Evolutionary conservation across 2,329 filamentous ascomycete species (phyloP).

Genomic region (Nothomitra cinnamomea): DNA sequence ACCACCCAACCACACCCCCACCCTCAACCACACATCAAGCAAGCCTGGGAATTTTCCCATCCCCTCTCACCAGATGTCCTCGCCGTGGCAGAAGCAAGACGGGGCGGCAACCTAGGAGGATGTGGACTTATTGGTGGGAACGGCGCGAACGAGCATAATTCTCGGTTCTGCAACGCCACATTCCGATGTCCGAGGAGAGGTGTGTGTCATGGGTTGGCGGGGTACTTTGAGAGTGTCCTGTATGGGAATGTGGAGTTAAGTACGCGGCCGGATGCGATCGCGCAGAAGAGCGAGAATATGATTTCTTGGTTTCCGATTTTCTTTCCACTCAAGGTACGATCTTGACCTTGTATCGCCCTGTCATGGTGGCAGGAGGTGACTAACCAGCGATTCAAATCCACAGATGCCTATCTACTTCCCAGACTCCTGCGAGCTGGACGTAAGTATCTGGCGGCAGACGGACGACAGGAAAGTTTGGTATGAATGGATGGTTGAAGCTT

Average conservation of each 20-base stretch:
- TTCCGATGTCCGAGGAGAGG: slow-evolving; percentile 68
- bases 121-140: slow-evolving; percentile 60
- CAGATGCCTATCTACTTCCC: slow-evolving; percentile 77
- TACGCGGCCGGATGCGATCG: slow-evolving; percentile 83
- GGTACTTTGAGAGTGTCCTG: slow-evolving; percentile 93
- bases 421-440: slow-evolving; percentile 65
- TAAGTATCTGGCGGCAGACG: slow-evolving; percentile 92
- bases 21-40: slow-evolving; percentile 38
- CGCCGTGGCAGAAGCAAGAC: slow-evolving; percentile 35
- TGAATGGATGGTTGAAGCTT: slow-evolving; percentile 90
- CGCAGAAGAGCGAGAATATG: slow-evolving; percentile 89
- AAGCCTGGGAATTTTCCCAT: slow-evolving; percentile 67
- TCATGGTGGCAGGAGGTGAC: background rate
- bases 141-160: slow-evolving; percentile 82
- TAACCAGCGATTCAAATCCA: background rate
- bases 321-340: slow-evolving; percentile 76
- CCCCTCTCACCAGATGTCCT: slow-evolving; percentile 47
- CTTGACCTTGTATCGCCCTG: background rate
- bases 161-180: slow-evolving; percentile 56
- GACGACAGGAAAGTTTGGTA: slow-evolving; percentile 97
- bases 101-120: slow-evolving; percentile 48
- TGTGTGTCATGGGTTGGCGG: slow-evolving; percentile 76
- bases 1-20: slow-evolving; percentile 32
- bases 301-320: slow-evolving; percentile 99
- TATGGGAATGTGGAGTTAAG: slow-evolving; percentile 61